Base-by-base conservation (phyloP, 441 rosid genomes). In the Macaranga tanarius region DNA sequence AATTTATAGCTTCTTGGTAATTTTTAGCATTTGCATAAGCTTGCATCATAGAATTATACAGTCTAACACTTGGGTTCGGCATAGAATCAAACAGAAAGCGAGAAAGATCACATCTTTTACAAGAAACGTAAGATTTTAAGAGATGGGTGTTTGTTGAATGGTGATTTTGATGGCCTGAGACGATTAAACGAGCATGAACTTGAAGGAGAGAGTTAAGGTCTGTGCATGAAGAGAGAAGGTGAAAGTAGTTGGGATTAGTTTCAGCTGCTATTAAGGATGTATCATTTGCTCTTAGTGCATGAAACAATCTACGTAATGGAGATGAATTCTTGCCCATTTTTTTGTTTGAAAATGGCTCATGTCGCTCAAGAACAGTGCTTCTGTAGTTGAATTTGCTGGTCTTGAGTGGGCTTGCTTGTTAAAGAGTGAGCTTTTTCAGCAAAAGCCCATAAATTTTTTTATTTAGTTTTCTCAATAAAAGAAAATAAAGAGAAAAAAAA, bases 21-120 rank as follows among this genome's bases (percentile, higher is more conserved):
- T 78, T 52, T 65, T 86, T 87, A 0, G 87, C 80, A 65, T 83
- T 81, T 4, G 82, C 69, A 57, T 84, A 85, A 28, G 81, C 78
- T 73, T 79, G 87, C 74, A 93, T 87, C 66, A 86, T 44, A 8
- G 85, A 79, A 63, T 86, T 86, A 77, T 85, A 87, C 75, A 90
- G 84, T 63, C 85, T 82, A 2, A 88, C 84, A 65, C 87, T 90
- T 11, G 90, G 91, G 59, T 80, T 56, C 12, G 88, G 83, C 25
- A 88, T 73, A 31, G 84, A 83, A 75, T 77, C 80, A 80, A 89
- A 88, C 59, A 92, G 65, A 45, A 70, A 80, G 15, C 69, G 86
- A 20, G 86, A 74, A 69, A 86, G 85, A 42, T 85, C 79, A 7
- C 76, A 79, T 75, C 79, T 85, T 74, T 79, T 75, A 66, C 81